These are phyloP conservation scores for Xenoacremonium recifei DNA, from an alignment of 2,329 filamentous ascomycete genomes.

Conservation along the genomic window DNA sequence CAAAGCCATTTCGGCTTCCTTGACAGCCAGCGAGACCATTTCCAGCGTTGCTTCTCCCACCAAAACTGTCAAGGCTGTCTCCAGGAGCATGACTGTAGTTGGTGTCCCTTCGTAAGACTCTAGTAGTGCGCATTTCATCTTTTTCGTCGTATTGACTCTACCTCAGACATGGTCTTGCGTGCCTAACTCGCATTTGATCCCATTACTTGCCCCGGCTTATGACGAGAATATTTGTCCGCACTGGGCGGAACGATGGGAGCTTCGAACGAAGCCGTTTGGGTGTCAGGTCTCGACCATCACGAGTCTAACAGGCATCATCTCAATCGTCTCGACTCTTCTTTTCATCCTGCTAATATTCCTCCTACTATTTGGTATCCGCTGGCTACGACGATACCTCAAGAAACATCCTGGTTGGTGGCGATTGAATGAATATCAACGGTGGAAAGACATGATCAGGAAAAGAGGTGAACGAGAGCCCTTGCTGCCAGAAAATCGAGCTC, in stretches of 20 bases:
- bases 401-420: constrained; percentile 19
- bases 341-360: constrained; percentile 23
- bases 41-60: constrained; percentile 50
- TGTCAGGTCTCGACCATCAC: constrained; percentile 36
- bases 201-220: constrained; percentile 49
- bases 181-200: constrained; percentile 46
- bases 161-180: constrained; percentile 56
- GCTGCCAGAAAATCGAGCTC: constrained; percentile 16
- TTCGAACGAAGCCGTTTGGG: constrained; percentile 35
- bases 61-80: constrained; percentile 50
- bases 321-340: constrained; percentile 28
- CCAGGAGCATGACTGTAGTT: constrained; percentile 42
- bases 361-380: constrained; percentile 16
- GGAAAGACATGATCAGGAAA: constrained; percentile 5
- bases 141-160: no score
- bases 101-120: constrained; percentile 50
- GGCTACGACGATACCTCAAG: constrained; percentile 20
- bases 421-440: constrained; percentile 13
- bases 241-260: constrained; percentile 41
- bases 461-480: constrained; percentile 31
- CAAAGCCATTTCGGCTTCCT: constrained; percentile 31
- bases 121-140: background rate
- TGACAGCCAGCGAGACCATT: constrained; percentile 35
- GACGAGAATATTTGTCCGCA: constrained; percentile 52
- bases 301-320: constrained; percentile 26